Evolutionary conservation across 257 asterid genomes (phyloP).

Genomic region (Galeopsis tetrahit): DNA sequence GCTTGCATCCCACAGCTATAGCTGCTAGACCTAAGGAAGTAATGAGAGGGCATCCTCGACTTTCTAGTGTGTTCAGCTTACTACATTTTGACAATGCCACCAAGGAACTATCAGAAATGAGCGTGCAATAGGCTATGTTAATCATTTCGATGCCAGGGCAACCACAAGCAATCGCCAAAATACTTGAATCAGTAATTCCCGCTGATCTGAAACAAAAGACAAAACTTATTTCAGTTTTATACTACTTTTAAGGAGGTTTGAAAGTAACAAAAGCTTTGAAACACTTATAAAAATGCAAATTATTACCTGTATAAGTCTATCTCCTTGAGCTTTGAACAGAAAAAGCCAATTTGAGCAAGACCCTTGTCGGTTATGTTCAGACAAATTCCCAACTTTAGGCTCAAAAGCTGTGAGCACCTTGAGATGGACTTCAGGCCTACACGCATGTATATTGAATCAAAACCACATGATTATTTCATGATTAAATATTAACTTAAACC

Average conservation of each 20-base stretch:
- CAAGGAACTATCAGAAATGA: conserved; percentile 63
- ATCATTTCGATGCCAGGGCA: conserved; percentile 70
- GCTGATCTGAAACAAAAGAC: conserved; percentile 57
- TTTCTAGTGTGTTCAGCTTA: conserved; percentile 67
- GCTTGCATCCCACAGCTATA: conserved; percentile 76
- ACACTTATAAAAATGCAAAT: neutral
- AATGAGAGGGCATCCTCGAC: conserved; percentile 74
- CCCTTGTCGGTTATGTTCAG: conserved; percentile 74
- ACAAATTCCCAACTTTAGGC: conserved; percentile 79
- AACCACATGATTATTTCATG: conserved; percentile 5
- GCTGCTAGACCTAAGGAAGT: conserved; percentile 78
- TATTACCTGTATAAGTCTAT: conserved; percentile 79
- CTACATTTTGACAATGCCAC: conserved; percentile 70
- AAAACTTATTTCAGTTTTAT: conserved; percentile 23
- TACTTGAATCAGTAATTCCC: conserved; percentile 71
- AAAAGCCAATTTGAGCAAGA: conserved; percentile 63
- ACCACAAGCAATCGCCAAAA: conserved; percentile 66
- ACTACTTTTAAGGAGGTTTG: neutral
- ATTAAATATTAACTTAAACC: neutral
- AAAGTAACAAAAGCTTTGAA: neutral
- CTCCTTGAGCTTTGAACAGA: conserved; percentile 75
- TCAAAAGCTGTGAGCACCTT: conserved; percentile 59
- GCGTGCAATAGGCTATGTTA: conserved; percentile 66
- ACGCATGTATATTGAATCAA: conserved; percentile 10
- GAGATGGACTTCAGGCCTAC: conserved; percentile 77